Percentiles rank a stretch among this genome's conserved stretches.
Evolutionary conservation across 441 rosid species (phyloP).

Genomic region (Populus trichocarpa): DNA sequence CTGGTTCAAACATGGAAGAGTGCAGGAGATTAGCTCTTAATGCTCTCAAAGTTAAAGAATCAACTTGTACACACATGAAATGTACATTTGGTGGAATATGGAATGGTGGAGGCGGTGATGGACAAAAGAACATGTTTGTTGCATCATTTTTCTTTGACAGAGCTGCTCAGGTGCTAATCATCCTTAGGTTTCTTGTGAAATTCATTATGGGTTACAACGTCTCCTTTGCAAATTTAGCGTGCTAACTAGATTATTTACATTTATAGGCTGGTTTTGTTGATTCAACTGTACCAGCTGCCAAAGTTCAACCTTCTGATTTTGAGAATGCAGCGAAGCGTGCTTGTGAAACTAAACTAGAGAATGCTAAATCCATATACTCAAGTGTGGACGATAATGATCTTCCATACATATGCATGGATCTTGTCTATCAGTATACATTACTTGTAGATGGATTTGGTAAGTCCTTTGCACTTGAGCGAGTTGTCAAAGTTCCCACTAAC

Average conservation of each 20-base stretch:
- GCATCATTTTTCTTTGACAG: slow-evolving; percentile 97
- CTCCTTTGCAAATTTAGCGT: not conserved
- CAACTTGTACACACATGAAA: slow-evolving; percentile 77
- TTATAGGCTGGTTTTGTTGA: slow-evolving; percentile 80
- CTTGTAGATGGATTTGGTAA: slow-evolving; percentile 93
- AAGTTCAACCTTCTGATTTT: slow-evolving; percentile 64
- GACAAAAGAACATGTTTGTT: slow-evolving; percentile 80
- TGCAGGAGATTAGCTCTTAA: slow-evolving; percentile 64
- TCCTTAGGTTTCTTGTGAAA: not conserved
- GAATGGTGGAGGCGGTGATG: slow-evolving; percentile 99
- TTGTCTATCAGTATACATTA: slow-evolving; percentile 79
- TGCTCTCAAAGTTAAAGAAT: slow-evolving; percentile 80
- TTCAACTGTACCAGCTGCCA: slow-evolving; percentile 57
- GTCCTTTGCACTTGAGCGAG: not conserved
- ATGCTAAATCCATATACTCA: slow-evolving; percentile 54
- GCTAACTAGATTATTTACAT: slow-evolving; percentile 6
- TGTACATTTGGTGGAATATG: slow-evolving; percentile 96
- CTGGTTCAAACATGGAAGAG: slow-evolving; percentile 70
- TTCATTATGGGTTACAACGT: not conserved
- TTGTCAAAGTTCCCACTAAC: not conserved
- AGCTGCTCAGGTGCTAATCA: slow-evolving; percentile 80
- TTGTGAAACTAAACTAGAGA: slow-evolving; percentile 66
- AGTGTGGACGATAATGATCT: slow-evolving; percentile 50
- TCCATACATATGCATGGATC: slow-evolving; percentile 94
- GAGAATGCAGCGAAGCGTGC: slow-evolving; percentile 80